These are phyloP conservation scores for Lupinus albus DNA, from an alignment of 306 rosid species.

Conservation along the genomic window DNA sequence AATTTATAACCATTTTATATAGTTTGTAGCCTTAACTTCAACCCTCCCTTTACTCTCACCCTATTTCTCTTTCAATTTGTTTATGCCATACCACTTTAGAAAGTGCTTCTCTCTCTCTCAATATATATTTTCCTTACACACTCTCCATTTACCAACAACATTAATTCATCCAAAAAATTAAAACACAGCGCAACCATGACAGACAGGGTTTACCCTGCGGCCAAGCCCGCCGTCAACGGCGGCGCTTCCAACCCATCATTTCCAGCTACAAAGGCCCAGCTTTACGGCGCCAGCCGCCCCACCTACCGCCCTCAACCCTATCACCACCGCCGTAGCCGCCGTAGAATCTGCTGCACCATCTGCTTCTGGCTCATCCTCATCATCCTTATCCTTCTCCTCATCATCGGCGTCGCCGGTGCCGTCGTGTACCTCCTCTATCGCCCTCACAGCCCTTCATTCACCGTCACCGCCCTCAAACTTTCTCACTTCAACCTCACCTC, in stretches of 20 bases:
- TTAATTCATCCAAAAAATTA: neutral
- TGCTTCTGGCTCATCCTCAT: conserved; percentile 66
- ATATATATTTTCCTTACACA: conserved; percentile 44
- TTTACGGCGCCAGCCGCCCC: conserved; percentile 74
- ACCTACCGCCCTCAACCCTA: conserved; percentile 77
- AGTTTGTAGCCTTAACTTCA: too few relatives aligned
- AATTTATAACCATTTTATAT: too few relatives aligned
- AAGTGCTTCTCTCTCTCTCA: conserved; percentile 6
- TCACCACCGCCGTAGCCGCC: conserved; percentile 59
- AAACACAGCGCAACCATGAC: conserved; percentile 41
- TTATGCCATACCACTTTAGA: conserved; percentile 47
- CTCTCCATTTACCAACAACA: conserved; percentile 8
- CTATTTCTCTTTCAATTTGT: neutral
- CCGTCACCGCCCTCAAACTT: conserved; percentile 46
- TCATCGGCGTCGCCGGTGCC: conserved; percentile 55
- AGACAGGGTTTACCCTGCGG: conserved; percentile 70
- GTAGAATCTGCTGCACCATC: conserved; percentile 69
- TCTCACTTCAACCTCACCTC: conserved; percentile 47
- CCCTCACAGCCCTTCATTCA: conserved; percentile 52
- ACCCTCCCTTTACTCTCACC: too few relatives aligned
- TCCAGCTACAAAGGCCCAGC: conserved; percentile 75
- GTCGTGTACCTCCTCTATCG: conserved; percentile 70
- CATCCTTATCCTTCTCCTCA: conserved; percentile 59
- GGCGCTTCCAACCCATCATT: conserved; percentile 45
- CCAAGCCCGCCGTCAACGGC: conserved; percentile 46